Conservation (phyloP, 768 basidiomycete species). For the Suillus bovinus region DNA sequence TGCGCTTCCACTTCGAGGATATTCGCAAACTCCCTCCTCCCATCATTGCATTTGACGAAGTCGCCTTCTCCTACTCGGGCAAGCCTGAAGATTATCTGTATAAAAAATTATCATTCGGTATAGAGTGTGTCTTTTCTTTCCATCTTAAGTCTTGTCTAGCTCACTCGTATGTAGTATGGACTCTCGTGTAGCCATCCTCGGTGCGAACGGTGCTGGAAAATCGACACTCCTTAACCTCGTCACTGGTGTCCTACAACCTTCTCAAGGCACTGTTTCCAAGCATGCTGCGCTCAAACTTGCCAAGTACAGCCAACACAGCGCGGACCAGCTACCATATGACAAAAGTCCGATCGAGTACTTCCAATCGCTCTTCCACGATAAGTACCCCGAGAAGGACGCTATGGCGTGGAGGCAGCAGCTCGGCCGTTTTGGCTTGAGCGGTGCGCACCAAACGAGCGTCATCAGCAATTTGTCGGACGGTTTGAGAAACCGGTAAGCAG, state of each 20-base stretch:
- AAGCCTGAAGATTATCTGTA: conserved; percentile 88
- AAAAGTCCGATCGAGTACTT: conserved; percentile 92
- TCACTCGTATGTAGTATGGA: conserved; percentile 64
- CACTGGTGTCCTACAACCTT: conserved; percentile 77
- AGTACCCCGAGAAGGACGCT: conserved; percentile 92
- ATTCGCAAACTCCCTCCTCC: conserved; percentile 92
- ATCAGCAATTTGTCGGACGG: conserved; percentile 97
- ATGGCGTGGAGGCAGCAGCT: conserved; percentile 95
- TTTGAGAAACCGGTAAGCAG: conserved; percentile 82
- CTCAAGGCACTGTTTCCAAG: conserved; percentile 84
- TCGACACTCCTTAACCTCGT: conserved; percentile 91
- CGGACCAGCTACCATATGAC: conserved; percentile 97
- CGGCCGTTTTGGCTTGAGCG: conserved; percentile 94
- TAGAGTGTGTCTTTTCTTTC: conserved; percentile 64
- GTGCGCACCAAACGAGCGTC: conserved; percentile 89
- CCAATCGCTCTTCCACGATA: conserved; percentile 72
- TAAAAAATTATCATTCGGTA: conserved; percentile 90
- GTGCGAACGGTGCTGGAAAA: conserved; percentile 94
- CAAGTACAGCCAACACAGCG: conserved; percentile 98
- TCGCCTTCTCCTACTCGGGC: conserved; percentile 95
- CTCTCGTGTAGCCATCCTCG: conserved; percentile 92
- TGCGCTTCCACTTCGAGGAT: conserved; percentile 97
- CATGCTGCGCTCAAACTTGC: conserved; percentile 91
- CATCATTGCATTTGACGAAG: conserved; percentile 93
- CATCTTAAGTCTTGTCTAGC: conserved; percentile 6